Evolutionary conservation across 2,329 filamentous ascomycete genomes (phyloP).

Genomic region (Lasiodiplodia sp.): DNA sequence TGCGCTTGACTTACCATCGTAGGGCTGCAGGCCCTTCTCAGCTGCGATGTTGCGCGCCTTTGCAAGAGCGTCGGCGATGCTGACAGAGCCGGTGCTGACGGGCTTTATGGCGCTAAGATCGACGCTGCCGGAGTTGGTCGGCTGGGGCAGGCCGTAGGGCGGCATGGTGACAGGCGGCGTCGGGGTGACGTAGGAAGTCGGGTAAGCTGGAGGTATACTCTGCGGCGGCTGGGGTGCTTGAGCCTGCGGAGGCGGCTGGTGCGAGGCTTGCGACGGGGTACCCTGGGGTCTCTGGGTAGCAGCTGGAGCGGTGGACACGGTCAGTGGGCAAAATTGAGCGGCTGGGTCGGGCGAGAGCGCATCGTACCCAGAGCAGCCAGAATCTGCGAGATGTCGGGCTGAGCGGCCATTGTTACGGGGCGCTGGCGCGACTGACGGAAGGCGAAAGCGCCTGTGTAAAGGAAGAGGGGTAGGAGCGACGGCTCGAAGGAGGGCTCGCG

Average conservation of each 20-base stretch:
- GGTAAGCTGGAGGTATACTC: constrained; percentile 51
- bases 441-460: neutral
- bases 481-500: constrained; percentile 11
- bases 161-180: constrained; percentile 48
- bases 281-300: constrained; percentile 59
- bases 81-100: constrained; percentile 80
- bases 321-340: constrained; percentile 17
- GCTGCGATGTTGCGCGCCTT: constrained; percentile 83
- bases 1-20: constrained; percentile 52
- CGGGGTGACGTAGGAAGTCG: constrained; percentile 49
- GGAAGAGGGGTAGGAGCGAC: neutral
- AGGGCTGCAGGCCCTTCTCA: constrained; percentile 70
- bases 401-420: constrained; percentile 40
- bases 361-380: constrained; percentile 48
- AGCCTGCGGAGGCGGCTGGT: constrained; percentile 49
- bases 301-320: constrained; percentile 33
- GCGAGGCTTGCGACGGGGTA: constrained; percentile 56
- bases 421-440: neutral
- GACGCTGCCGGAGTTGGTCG: constrained; percentile 76
- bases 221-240: constrained; percentile 52
- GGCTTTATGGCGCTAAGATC: constrained; percentile 83
- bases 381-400: constrained; percentile 48
- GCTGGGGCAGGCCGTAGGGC: constrained; percentile 66
- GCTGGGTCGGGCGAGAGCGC: constrained; percentile 3
- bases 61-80: constrained; percentile 82